Conservation (phyloP, 208 protist genomes). For the Acanthamoeba quina region DNA sequence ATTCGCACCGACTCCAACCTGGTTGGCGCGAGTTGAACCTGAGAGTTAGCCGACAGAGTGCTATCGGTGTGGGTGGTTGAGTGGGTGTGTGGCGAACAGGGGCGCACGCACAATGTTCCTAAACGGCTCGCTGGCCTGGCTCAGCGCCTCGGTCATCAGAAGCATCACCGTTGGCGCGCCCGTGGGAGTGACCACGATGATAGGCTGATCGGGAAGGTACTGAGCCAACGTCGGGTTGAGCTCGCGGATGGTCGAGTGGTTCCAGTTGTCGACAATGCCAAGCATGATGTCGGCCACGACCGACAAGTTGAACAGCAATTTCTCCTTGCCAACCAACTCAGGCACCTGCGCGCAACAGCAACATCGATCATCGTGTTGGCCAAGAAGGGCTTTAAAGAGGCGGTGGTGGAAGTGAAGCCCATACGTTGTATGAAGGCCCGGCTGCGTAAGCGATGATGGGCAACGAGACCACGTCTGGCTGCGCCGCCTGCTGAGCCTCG, state of each 20-base stretch:
- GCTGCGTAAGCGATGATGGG: not conserved
- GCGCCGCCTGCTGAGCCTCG: not conserved
- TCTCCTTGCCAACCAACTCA: slow-evolving; percentile 37
- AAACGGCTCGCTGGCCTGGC: not conserved
- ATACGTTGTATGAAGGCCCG: slow-evolving; percentile 3
- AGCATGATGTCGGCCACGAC: slow-evolving; percentile 45
- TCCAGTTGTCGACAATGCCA: not conserved
- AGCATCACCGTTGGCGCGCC: not conserved
- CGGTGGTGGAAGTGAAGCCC: not conserved
- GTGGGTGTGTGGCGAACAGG: not conserved
- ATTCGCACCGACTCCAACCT: not conserved
- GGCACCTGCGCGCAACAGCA: not conserved
- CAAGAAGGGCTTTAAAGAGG: not conserved
- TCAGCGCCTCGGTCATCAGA: not conserved
- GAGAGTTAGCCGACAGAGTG: not conserved
- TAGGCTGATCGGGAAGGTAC: not conserved
- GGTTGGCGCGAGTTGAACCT: not conserved
- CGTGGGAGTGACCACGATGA: slow-evolving; percentile 3
- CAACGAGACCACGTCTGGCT: not conserved
- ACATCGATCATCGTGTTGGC: not conserved
- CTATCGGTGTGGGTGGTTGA: not conserved
- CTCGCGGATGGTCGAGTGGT: slow-evolving; percentile 4
- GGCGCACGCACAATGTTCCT: not conserved
- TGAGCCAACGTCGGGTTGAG: not conserved
- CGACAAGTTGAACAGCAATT: slow-evolving; percentile 29